Evolutionary conservation across 441 rosid genomes (phyloP), one percentile per base, ranked within the genome.

Genomic region (Adansonia rubrostipa): DNA sequence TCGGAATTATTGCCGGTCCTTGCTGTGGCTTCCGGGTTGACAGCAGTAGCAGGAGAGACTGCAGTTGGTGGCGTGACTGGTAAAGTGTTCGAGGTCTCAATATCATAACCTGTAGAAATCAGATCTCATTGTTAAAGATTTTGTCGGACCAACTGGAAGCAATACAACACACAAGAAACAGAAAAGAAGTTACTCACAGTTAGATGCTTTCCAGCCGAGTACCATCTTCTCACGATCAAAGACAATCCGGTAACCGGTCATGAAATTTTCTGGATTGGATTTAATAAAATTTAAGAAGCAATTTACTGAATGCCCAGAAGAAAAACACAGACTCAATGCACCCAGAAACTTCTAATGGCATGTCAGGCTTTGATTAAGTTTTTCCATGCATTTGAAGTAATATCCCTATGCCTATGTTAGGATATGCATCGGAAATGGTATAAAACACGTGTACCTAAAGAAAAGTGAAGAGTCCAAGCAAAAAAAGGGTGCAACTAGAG

Each of bases 191-290:
- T 79, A 84, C 97, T 92, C 85, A 96, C 99, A 96, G 71, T 93
- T 66, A 28, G 98, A 89, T 86, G 78, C 85, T 82, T 84, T 92
- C 99, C 99, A 96, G 14, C 97, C 98, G 17, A 96, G 83, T 51
- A 88, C 73, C 71, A 87, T 86, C 80, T 86, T 89, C 84, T 96
- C 97, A 1, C 93, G 95, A 82, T 94, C 87, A 72, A 96, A 96
- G 63, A 94, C 86, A 20, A 96, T 80, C 0, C 85, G 91, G 74
- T 96, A 87, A 71, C 98, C 98, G 0, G 91, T 93, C 99, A 96
- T 92, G 88, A 96, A 94, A 83, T 96, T 96, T 88, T 96, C 98
- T 96, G 92, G 77, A 85, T 36, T 44, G 33, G 13, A 14, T 62
- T 42, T 24, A 79, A 9, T 19, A 28, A 79, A 40, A 44, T 54